phyloP scores from a whole-genome alignment of 805 yeast genomes.

The Saturnispora galanensis region DNA sequence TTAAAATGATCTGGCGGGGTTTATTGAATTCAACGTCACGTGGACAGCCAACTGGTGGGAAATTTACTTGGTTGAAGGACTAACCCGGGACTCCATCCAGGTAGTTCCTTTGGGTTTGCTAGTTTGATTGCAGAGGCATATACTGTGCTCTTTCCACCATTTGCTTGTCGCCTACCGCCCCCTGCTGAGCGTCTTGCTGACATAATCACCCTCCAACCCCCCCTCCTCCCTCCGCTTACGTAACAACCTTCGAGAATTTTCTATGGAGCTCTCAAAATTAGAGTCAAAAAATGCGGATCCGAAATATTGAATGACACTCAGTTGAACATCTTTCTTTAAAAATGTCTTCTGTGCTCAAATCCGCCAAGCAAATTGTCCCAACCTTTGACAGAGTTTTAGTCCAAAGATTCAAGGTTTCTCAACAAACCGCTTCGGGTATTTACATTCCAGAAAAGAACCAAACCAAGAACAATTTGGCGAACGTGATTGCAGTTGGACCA shows the following conservation, averaged over 20 bases:
- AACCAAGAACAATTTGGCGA: conserved; percentile 86
- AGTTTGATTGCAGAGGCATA: too few relatives aligned
- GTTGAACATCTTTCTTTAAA: background rate
- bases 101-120: too few relatives aligned
- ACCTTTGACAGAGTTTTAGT: conserved; percentile 93
- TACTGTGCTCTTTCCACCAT: too few relatives aligned
- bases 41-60: too few relatives aligned
- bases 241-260: background rate
- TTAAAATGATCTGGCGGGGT: too few relatives aligned
- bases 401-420: conserved; percentile 85
- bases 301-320: background rate
- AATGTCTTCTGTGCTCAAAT: conserved; percentile 56
- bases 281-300: background rate
- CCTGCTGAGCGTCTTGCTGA: too few relatives aligned
- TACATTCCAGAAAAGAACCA: conserved; percentile 94
- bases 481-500: conserved; percentile 91
- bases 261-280: background rate
- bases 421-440: conserved; percentile 87
- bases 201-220: too few relatives aligned
- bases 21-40: too few relatives aligned
- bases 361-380: conserved; percentile 83
- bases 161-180: too few relatives aligned
- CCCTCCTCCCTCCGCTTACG: too few relatives aligned
- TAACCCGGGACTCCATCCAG: too few relatives aligned
- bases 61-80: too few relatives aligned